Conservation (phyloP, 257 asterid species). For the Asclepias syriaca region DNA sequence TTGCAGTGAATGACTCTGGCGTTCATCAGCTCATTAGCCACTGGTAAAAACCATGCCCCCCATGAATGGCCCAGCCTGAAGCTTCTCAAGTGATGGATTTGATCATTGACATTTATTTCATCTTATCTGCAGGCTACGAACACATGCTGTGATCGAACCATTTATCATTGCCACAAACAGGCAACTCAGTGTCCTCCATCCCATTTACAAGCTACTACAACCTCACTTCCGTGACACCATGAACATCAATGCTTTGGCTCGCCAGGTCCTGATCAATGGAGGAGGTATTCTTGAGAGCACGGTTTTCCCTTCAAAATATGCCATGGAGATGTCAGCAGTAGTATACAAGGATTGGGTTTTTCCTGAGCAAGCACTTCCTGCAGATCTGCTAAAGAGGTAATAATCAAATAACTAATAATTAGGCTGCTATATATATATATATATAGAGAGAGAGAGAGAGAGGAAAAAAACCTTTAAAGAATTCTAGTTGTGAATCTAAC, state of each 20-base stretch:
- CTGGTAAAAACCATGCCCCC: neutral
- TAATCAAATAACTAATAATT: too few relatives aligned
- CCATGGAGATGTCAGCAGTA: conserved; percentile 52
- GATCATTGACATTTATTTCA: neutral
- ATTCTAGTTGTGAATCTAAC: neutral
- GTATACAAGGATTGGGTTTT: conserved; percentile 51
- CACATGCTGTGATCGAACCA: conserved; percentile 64
- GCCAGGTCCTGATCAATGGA: conserved; percentile 49
- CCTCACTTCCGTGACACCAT: conserved; percentile 71
- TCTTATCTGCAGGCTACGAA: conserved; percentile 33
- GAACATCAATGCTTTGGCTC: conserved; percentile 59
- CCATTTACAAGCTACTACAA: conserved; percentile 48
- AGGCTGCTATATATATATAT: too few relatives aligned
- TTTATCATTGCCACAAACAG: conserved; percentile 61
- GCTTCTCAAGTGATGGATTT: neutral
- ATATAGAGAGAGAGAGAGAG: too few relatives aligned
- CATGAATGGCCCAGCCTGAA: too few relatives aligned
- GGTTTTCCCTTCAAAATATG: conserved; percentile 42
- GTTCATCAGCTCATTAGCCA: conserved; percentile 22
- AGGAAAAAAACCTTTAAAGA: too few relatives aligned
- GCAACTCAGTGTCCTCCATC: conserved; percentile 56
- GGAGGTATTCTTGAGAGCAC: conserved; percentile 54
- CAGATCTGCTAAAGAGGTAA: conserved; percentile 56
- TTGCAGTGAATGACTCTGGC: conserved; percentile 23
- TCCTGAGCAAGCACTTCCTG: conserved; percentile 60